phyloP scores from a whole-genome alignment of 768 basidiomycete genomes.

The Mycena belliarum region DNA sequence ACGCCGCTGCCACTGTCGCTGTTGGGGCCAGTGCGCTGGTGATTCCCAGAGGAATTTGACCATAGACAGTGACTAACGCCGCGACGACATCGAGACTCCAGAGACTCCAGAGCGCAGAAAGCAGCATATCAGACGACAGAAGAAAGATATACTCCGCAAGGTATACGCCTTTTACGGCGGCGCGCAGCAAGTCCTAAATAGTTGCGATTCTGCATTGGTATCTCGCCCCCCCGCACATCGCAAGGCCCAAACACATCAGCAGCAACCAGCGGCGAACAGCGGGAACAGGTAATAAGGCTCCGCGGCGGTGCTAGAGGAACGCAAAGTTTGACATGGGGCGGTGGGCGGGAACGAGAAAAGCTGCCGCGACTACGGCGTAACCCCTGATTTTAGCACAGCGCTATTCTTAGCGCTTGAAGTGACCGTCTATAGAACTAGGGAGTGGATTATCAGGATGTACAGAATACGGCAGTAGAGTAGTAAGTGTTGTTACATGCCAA shows the following conservation, averaged over 20 bases:
- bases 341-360: background rate
- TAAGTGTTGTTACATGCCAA: background rate
- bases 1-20: slow-evolving; percentile 30
- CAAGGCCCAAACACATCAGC: background rate
- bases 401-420: background rate
- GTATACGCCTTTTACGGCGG: background rate
- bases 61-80: slow-evolving; percentile 31
- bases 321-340: background rate
- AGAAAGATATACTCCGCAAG: background rate
- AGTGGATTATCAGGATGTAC: background rate
- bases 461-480: background rate
- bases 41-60: slow-evolving; percentile 28
- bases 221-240: background rate
- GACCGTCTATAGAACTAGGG: too few relatives aligned
- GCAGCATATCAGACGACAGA: background rate
- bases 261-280: background rate
- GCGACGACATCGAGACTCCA: slow-evolving; percentile 4
- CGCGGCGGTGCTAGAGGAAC: background rate
- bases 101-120: slow-evolving; percentile 2
- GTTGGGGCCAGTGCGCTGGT: slow-evolving; percentile 22
- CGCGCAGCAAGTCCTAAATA: slow-evolving; percentile 14
- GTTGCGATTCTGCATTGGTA: background rate
- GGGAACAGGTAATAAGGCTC: background rate
- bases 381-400: slow-evolving; percentile 1
- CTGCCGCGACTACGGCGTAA: background rate